phyloP scores from a whole-genome alignment of 140 eudicot species.

The Eryngium alpinum region DNA sequence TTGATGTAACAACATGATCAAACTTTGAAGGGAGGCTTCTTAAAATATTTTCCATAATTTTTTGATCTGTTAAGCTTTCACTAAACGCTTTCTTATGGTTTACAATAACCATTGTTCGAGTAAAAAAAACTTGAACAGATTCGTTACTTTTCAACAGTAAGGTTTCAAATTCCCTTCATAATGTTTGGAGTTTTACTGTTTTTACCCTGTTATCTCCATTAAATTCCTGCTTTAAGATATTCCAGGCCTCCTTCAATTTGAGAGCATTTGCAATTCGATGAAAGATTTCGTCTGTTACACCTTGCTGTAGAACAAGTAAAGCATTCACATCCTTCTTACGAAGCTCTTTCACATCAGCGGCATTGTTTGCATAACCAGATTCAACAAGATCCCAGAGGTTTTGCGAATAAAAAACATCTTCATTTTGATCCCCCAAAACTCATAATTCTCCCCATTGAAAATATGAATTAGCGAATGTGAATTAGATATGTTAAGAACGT shows the following conservation, averaged over 20 bases:
- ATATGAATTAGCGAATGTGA: neutral
- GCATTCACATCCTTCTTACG: neutral
- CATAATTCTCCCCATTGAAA: neutral
- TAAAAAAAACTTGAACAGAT: too few species aligned
- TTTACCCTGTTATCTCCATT: too few species aligned
- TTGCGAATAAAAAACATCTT: neutral
- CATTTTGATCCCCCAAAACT: neutral
- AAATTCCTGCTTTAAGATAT: too few species aligned
- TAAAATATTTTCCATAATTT: neutral
- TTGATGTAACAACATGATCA: neutral
- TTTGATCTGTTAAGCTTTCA: neutral
- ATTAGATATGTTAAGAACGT: neutral
- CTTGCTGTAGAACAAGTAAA: neutral
- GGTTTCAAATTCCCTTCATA: neutral
- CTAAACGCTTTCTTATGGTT: neutral
- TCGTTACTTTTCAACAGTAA: too few species aligned
- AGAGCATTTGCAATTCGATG: too few species aligned
- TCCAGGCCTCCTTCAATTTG: too few species aligned
- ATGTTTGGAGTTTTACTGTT: too few species aligned
- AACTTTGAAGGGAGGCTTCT: slow-evolving; percentile 1
- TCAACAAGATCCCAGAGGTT: neutral
- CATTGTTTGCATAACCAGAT: neutral
- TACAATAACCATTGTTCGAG: too few species aligned
- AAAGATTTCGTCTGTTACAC: too few species aligned
- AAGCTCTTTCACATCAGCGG: neutral